Evolutionary conservation across 2,329 filamentous ascomycete genomes (phyloP).

Genomic region (Arthrocladium fulminans): DNA sequence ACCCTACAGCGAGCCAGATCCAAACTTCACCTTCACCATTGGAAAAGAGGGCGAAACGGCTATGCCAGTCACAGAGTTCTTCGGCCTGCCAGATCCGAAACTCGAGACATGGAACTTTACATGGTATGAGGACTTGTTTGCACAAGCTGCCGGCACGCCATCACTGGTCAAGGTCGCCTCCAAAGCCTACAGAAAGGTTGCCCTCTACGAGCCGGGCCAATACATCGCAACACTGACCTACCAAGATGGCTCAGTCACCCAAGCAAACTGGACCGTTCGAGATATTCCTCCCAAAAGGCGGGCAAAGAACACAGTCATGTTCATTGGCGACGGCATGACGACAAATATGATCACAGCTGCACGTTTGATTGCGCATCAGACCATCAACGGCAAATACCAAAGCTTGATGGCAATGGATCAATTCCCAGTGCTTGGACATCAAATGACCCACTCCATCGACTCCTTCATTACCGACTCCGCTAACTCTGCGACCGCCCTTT

Average conservation of each 20-base stretch:
- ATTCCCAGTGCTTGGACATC: slow-evolving; percentile 77
- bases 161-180: slow-evolving; percentile 71
- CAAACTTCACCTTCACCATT: slow-evolving; percentile 67
- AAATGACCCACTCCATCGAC: slow-evolving; percentile 77
- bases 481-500: slow-evolving; percentile 73
- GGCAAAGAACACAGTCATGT: slow-evolving; percentile 70
- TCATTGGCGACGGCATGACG: slow-evolving; percentile 60
- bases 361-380: slow-evolving; percentile 71
- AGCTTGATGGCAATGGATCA: slow-evolving; percentile 67
- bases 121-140: slow-evolving; percentile 80
- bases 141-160: slow-evolving; percentile 58
- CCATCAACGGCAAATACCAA: slow-evolving; percentile 76
- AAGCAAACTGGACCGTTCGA: slow-evolving; percentile 68
- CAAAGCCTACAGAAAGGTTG: slow-evolving; percentile 67
- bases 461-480: slow-evolving; percentile 79
- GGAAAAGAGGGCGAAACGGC: slow-evolving; percentile 51
- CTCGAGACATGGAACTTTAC: slow-evolving; percentile 74
- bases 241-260: slow-evolving; percentile 62
- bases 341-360: slow-evolving; percentile 44
- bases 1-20: slow-evolving; percentile 58
- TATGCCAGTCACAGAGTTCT: slow-evolving; percentile 55
- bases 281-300: slow-evolving; percentile 60
- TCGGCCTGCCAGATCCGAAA: slow-evolving; percentile 59
- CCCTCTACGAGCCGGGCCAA: slow-evolving; percentile 67
- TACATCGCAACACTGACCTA: slow-evolving; percentile 70